Conservation (phyloP, 805 yeast genomes). For the Lipomyces yamadae region DNA sequence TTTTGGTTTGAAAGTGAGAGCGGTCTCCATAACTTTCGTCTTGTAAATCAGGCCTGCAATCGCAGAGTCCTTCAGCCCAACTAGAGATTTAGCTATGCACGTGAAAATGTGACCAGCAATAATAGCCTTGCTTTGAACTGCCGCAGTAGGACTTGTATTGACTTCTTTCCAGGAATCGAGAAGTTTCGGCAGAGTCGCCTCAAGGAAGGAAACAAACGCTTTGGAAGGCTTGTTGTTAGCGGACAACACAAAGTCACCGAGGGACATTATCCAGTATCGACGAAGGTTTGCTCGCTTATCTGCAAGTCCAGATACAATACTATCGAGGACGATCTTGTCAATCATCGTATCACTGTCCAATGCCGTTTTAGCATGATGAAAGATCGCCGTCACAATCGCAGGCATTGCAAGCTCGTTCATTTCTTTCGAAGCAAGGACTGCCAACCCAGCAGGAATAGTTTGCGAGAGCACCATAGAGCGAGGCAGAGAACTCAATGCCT, state of each 20-base stretch:
- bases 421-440: slow-evolving; percentile 69
- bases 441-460: slow-evolving; percentile 52
- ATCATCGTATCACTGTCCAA: slow-evolving; percentile 39
- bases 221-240: slow-evolving; percentile 16
- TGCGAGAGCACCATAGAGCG: slow-evolving; percentile 43
- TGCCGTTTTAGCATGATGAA: slow-evolving; percentile 51
- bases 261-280: slow-evolving; percentile 66
- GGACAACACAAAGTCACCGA: slow-evolving; percentile 49
- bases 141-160: slow-evolving; percentile 57
- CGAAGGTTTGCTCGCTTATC: slow-evolving; percentile 68
- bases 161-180: slow-evolving; percentile 52
- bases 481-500: slow-evolving; percentile 50
- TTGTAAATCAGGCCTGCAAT: slow-evolving; percentile 35
- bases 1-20: slow-evolving; percentile 47
- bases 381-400: slow-evolving; percentile 56
- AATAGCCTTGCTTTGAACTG: slow-evolving; percentile 58
- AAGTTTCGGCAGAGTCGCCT: slow-evolving; percentile 42
- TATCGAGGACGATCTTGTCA: slow-evolving; percentile 41
- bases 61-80: slow-evolving; percentile 35
- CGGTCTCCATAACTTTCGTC: slow-evolving; percentile 33
- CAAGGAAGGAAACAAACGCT: slow-evolving; percentile 34
- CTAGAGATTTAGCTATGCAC: slow-evolving; percentile 39
- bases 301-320: slow-evolving; percentile 61
- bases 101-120: slow-evolving; percentile 59
- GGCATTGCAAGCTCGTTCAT: slow-evolving; percentile 69